phyloP scores from a whole-genome alignment of 805 yeast genomes.

The baker's yeast (Saccharomyces cerevisiae) region DNA sequence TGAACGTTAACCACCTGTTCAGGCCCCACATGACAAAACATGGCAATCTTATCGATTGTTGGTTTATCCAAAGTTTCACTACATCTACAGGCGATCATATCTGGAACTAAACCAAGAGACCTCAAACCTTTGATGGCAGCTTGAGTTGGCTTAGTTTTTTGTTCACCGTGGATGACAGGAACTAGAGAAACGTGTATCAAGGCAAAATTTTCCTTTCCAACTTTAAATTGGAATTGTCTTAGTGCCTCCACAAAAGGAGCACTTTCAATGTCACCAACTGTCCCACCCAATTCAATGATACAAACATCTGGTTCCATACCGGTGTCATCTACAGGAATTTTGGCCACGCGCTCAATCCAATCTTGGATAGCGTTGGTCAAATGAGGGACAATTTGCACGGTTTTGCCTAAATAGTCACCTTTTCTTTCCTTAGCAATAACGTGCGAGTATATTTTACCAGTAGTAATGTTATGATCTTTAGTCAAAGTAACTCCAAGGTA shows the following conservation, averaged over 20 bases:
- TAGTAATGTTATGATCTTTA: constrained; percentile 91
- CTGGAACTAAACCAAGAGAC: constrained; percentile 89
- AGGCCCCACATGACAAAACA: constrained; percentile 99
- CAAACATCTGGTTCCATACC: constrained; percentile 92
- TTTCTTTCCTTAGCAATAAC: constrained; percentile 92
- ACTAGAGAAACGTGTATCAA: constrained; percentile 93
- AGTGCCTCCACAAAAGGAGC: constrained; percentile 99
- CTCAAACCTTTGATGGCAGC: constrained; percentile 97
- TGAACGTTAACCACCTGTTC: constrained; percentile 95
- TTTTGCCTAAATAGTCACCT: constrained; percentile 96
- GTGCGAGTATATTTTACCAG: constrained; percentile 92
- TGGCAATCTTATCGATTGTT: constrained; percentile 91
- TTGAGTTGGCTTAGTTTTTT: constrained; percentile 98
- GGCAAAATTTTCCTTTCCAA: constrained; percentile 88
- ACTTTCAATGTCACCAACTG: constrained; percentile 97
- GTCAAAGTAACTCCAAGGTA: constrained; percentile 90
- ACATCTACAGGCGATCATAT: constrained; percentile 97
- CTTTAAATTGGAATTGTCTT: constrained; percentile 97
- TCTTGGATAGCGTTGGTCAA: constrained; percentile 95
- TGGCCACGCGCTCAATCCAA: constrained; percentile 92
- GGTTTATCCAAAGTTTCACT: constrained; percentile 68
- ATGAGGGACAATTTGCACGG: constrained; percentile 99
- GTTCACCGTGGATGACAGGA: constrained; percentile 97
- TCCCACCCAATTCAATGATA: constrained; percentile 96
- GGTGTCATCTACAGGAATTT: constrained; percentile 82